Base-by-base conservation (phyloP, 441 rosid species). In the Erodium trifolium region DNA sequence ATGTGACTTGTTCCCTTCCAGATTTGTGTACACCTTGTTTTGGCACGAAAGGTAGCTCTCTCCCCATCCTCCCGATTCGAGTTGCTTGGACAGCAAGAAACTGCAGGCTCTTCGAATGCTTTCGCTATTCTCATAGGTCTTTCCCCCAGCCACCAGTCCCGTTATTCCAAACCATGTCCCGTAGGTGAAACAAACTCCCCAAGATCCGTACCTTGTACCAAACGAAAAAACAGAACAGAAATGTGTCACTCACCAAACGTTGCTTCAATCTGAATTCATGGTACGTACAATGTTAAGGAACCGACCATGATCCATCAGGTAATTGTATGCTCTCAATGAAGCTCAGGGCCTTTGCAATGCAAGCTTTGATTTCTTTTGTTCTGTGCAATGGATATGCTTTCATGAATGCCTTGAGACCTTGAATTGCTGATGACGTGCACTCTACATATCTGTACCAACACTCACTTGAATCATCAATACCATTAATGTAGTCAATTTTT, bases 111-210 rank as follows among this genome's bases (percentile, higher is more conserved):
- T 87, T 73, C 77, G 76, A 2, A 90, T 72, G 41, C 73, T 67
- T 2, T 5, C 73, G 73, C 85, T 84, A 81, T 77, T 86, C 67
- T 72, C 69, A 73, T 78, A 81, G 78, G 75, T 84, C 78, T 78
- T 89, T 70, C 98, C 95, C 4, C 80, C 91, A 72, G 93, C 96
- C 63, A 84, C 87, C 74, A 93, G 79, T 35, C 93, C 96, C 71
- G 79, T 86, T 72, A 93, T 81, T 64, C 96, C 97, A 75, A 91
- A 93, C 98, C 96, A 91, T 9, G 83, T 84, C 67, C 83, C 97
- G 59, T 93, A 89, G 19, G 95, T 93, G 85, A 88, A 93, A 86
- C 98, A 91, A 71, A 93, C 94, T 68, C 78, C 97, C 97, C 96
- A 93, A 51, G 98, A 91, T 39, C 98, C 98, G 78, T 91, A 88